Evolutionary conservation across 2,329 filamentous ascomycete species (phyloP).

Genomic region (Calonectria leucothoes): DNA sequence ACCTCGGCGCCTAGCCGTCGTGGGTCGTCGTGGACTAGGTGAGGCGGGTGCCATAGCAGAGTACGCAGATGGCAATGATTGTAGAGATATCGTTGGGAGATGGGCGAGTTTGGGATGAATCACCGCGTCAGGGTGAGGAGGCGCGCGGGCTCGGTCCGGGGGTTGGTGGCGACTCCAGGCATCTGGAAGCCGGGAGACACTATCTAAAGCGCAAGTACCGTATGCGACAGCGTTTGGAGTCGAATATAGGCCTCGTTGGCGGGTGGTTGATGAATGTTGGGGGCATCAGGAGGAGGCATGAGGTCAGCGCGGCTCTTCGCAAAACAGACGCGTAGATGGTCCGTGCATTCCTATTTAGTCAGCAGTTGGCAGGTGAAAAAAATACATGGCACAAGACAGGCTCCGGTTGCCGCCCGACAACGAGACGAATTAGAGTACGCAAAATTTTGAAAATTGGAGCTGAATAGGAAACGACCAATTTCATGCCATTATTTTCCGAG

Average conservation of each 20-base stretch:
- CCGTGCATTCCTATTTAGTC: constrained; percentile 17
- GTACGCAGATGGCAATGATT: constrained; percentile 25
- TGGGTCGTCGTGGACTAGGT: constrained; percentile 54
- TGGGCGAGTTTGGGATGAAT: constrained; percentile 28
- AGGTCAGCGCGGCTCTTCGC: constrained; percentile 48
- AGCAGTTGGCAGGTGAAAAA: constrained; percentile 4
- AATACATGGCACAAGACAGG: neutral
- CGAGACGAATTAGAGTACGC: neutral
- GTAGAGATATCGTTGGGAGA: constrained; percentile 21
- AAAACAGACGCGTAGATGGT: constrained; percentile 46
- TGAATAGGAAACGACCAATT: neutral
- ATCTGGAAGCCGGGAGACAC: constrained; percentile 40
- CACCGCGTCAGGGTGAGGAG: constrained; percentile 43
- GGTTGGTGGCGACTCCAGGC: constrained; percentile 41
- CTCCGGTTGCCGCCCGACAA: neutral
- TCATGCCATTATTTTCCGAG: no score
- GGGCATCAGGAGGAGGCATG: constrained; percentile 47
- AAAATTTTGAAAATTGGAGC: neutral
- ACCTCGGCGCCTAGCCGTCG: constrained; percentile 59
- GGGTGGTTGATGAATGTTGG: constrained; percentile 42
- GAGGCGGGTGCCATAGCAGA: constrained; percentile 48
- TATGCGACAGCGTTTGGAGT: constrained; percentile 30
- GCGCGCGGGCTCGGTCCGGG: constrained; percentile 47
- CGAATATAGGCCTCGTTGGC: constrained; percentile 35
- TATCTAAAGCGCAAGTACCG: constrained; percentile 15